Percentiles rank a stretch among this genome's conserved stretches.
Evolutionary conservation across 1,284 basidiomycete species (phyloP).

Genomic region (Melampsora americana): DNA sequence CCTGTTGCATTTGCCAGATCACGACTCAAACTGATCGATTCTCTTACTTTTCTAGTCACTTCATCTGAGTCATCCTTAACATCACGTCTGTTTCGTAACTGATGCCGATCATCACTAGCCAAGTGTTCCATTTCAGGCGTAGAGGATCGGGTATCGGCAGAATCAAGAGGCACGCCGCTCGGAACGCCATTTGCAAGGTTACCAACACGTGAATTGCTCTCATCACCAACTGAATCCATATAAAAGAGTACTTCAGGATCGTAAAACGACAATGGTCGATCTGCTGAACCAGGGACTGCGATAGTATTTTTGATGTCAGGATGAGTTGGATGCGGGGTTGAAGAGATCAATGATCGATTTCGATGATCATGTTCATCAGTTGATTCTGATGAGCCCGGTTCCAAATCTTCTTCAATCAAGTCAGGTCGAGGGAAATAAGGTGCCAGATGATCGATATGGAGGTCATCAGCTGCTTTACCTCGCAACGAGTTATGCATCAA

Average conservation of each 20-base stretch:
- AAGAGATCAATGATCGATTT: neutral
- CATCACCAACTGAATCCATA: neutral
- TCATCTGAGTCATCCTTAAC: neutral
- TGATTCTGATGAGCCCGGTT: neutral
- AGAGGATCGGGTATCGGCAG: neutral
- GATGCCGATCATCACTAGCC: neutral
- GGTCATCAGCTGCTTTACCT: slow-evolving; percentile 3
- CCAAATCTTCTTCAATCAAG: neutral
- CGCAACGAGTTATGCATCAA: neutral
- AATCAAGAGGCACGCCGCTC: too few relatives aligned
- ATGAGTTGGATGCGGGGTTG: neutral
- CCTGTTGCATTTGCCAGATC: slow-evolving; percentile 64
- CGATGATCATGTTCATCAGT: neutral
- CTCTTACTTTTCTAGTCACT: neutral
- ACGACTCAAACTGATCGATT: slow-evolving; percentile 19
- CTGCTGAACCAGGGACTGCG: neutral
- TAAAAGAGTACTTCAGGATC: slow-evolving; percentile 18
- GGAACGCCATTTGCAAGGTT: too few relatives aligned
- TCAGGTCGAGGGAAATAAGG: neutral
- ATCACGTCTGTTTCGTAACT: neutral
- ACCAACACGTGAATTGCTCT: neutral
- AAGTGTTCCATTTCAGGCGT: neutral
- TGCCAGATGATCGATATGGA: neutral
- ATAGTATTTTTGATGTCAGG: neutral
- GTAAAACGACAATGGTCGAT: slow-evolving; percentile 13